Base-by-base conservation (phyloP, 192 early-diverging fungal species). In the Polychytrium aggregatum region DNA sequence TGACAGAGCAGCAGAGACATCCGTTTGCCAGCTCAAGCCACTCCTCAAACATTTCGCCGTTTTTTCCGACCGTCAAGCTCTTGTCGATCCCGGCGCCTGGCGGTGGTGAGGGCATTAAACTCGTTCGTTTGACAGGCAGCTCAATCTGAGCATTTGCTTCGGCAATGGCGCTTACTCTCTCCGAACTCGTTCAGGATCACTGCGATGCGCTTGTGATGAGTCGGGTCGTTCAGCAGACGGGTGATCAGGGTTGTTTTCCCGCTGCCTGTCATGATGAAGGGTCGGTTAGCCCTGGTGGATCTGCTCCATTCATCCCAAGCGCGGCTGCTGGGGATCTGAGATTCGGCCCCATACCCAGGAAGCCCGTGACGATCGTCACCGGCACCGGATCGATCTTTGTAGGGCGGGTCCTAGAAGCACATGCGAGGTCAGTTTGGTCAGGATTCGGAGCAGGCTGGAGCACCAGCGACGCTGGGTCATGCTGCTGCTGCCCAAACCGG, bases 181-280 rank as follows among this genome's bases (percentile, higher is more conserved):
- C 93, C 96, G 78, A 99, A 99, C 71, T 99, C 96, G 57, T 99
- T 99, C 62, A 99, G 72, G 27, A 99, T 92, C 20, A 99, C 90
- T 0, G 96, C 96, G 34, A 99, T 94, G 18, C 85, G 83, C 60
- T 90, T 91, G n/a, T 86, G 81, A 50, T 96, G 96, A n/a, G 54
- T 64, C 18, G 17, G 27, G 35, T 65, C 67, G 25, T 63, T 63
- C 28, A 74, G 57, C 17, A 72, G 41, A 8, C 62, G 40, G 58
- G 84, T 92, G 11, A 98, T 68, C 36, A 98, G 59, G 0, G 95
- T 98, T 0, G 95, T 90, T 57, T 98, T 98, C 17, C 95, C 95
- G 48, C 60, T 64, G 22, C 74, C 68, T 64, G 55, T 11, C 37
- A 28, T 30, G 31, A 18, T 13, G 20, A 25, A 20, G 5, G 25